phyloP scores from a whole-genome alignment of 2,329 filamentous ascomycete species.

The Tolypocladium cylindrosporum region DNA sequence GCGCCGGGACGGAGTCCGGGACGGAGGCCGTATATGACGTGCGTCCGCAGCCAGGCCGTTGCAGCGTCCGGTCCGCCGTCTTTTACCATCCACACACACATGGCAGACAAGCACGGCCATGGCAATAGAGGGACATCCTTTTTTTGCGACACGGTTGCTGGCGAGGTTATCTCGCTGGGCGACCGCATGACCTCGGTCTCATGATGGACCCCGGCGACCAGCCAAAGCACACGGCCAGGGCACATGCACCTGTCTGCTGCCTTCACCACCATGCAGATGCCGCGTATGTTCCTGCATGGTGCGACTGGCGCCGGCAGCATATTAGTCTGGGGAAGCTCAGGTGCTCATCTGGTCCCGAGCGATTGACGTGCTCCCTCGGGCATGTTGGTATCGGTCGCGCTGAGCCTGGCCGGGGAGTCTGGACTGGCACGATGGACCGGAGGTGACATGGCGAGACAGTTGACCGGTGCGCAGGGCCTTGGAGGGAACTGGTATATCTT shows the following conservation, averaged over 20 bases:
- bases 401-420: neutral
- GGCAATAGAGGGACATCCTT: neutral
- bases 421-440: neutral
- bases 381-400: neutral
- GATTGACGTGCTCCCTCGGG: neutral
- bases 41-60: constrained; percentile 23
- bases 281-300: neutral
- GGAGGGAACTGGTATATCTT: neutral
- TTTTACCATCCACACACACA: neutral
- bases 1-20: constrained; percentile 28
- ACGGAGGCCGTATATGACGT: constrained; percentile 26
- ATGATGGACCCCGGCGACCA: neutral
- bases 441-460: neutral
- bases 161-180: neutral
- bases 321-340: neutral
- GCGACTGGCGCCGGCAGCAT: neutral
- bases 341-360: neutral
- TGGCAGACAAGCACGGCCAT: neutral
- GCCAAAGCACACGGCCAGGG: neutral
- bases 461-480: neutral
- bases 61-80: neutral
- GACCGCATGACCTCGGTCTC: neutral
- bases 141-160: neutral
- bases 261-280: too few species aligned
- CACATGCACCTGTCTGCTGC: neutral